A percentile compares a stretch with the other conserved stretches of the same genome.
These are phyloP conservation scores for Rutstroemia sp. DNA, from an alignment of 2,329 filamentous ascomycete species.

Conservation along the genomic window DNA sequence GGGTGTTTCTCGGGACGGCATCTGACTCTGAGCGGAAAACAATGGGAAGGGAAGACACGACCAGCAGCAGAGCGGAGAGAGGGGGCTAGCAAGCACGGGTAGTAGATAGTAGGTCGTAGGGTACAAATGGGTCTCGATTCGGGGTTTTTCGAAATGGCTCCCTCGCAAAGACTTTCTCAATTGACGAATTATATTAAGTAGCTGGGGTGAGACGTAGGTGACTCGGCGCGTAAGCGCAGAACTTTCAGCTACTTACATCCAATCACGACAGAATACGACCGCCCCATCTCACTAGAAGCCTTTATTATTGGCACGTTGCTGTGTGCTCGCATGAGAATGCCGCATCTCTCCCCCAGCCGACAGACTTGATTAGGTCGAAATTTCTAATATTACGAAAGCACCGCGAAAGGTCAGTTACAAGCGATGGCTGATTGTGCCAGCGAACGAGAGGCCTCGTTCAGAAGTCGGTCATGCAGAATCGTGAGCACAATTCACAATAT, in stretches of 20 bases:
- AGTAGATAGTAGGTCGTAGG: too few relatives aligned
- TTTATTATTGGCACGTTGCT: slow-evolving; percentile 14
- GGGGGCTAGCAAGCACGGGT: background rate
- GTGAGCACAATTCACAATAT: slow-evolving; percentile 25
- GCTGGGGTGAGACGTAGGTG: slow-evolving; percentile 7
- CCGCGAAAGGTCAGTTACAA: background rate
- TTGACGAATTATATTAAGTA: slow-evolving; percentile 19
- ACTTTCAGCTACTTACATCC: slow-evolving; percentile 9
- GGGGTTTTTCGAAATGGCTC: background rate
- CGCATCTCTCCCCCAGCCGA: background rate
- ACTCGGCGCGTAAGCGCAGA: slow-evolving; percentile 21
- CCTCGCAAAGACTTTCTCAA: background rate
- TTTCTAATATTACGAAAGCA: background rate
- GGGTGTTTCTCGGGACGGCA: background rate
- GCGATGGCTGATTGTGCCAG: background rate
- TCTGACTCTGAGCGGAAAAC: background rate
- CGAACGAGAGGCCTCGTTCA: slow-evolving; percentile 4
- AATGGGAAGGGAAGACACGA: too few relatives aligned
- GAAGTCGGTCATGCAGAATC: slow-evolving; percentile 24
- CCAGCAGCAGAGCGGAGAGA: background rate
- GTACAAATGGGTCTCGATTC: slow-evolving; percentile 2
- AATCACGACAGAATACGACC: slow-evolving; percentile 12
- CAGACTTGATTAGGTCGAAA: background rate
- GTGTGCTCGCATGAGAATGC: background rate
- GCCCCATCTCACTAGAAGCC: slow-evolving; percentile 8